Evolutionary conservation across 768 basidiomycete species (phyloP), one percentile per base, ranked within the genome.

Genomic region (Exidia glandulosa): DNA sequence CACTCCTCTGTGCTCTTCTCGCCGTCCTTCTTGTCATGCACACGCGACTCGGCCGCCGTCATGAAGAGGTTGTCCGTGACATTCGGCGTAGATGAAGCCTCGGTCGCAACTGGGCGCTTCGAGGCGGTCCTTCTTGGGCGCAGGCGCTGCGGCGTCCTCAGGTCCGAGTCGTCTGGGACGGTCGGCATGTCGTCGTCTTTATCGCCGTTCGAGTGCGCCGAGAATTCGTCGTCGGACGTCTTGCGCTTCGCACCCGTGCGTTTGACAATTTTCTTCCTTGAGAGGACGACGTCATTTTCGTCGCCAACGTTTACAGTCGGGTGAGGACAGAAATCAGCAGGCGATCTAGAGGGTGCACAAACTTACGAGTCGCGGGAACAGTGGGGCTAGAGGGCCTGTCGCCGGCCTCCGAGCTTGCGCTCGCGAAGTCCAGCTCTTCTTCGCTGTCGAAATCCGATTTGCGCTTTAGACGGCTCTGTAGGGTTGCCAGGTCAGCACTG

Each of bases 1-100:
- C 89, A 83, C 61, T 83, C 79, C 60, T 97, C 93, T 6, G 81
- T 73, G 2, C 84, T 77, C 69, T 90, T 86, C 75, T 95, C 94
- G 59, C 87, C 85, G 14, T 83, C 82, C 70, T 92, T 95, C 70
- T 85, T 87, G 36, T 83, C 81, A 66, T 85, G 81, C 56, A 83
- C 79, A 5, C 87, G 79, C 63, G 80, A 80, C 69, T 94, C 93
- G 2, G 94, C 93, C 6, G 85, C 85, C 16, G 93, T 95, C 59
- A 94, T 75, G 73, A 94, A 90, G 45, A 70, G 72, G 36, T 62
- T 29, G 64, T 33, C 7, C 16, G 19, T 12, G 12, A 31, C 25
- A 31, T 16, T 13, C 19, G 31, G 14, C 13, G 56, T 32, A 32
- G 36, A 23, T 33, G 56, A 9, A 1, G 31, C 36, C 14, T 70